Evolutionary conservation across 352 stramenopile species (phyloP).

Genomic region (Elongisporangium senticosum): DNA sequence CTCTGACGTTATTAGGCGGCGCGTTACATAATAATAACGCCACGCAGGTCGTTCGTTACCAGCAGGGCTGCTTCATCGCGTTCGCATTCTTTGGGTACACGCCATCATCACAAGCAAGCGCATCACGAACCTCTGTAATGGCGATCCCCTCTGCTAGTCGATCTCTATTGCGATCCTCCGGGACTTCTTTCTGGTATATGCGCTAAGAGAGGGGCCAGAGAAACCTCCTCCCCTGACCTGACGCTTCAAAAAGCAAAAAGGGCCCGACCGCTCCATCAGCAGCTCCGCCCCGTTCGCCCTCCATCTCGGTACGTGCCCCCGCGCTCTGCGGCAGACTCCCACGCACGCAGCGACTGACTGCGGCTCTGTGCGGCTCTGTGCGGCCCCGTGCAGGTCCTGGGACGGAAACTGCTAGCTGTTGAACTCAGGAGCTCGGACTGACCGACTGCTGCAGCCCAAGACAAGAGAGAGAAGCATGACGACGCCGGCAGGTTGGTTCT

Average conservation of each 20-base stretch:
- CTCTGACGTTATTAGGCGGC: background rate
- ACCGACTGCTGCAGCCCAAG: background rate
- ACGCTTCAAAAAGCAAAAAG: background rate
- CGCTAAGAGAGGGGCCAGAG: background rate
- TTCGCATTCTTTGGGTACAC: background rate
- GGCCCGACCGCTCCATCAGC: background rate
- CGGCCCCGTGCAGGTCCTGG: background rate
- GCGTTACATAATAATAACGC: background rate
- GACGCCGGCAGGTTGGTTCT: background rate
- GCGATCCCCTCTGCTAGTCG: background rate
- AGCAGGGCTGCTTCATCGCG: no score
- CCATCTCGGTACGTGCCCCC: background rate
- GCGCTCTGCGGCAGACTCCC: no score
- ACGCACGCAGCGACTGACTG: background rate
- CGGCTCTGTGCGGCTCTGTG: background rate
- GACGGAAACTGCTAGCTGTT: background rate
- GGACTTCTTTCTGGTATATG: background rate
- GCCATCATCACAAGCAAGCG: no score
- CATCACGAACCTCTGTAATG: background rate
- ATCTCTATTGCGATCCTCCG: background rate
- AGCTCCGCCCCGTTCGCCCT: background rate
- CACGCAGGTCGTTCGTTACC: no score
- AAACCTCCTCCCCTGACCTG: background rate
- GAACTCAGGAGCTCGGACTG: background rate
- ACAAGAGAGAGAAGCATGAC: background rate